Percentiles rank a stretch among this genome's conserved stretches.
Conservation (phyloP, 805 yeast species). For the Cyberlindnera japonica region DNA sequence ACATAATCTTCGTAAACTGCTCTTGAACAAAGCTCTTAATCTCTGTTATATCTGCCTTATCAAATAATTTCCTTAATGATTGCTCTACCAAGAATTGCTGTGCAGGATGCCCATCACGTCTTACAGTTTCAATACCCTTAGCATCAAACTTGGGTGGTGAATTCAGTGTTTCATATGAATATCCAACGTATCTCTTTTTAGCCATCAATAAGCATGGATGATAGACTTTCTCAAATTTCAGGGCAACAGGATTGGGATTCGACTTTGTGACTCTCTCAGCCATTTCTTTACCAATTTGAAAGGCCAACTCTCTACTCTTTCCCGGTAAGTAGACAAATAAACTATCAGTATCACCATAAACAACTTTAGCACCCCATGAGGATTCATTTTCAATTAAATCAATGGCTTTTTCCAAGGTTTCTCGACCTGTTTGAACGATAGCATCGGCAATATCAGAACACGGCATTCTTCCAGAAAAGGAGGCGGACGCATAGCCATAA, state of each 20-base stretch:
- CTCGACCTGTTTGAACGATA: slow-evolving; percentile 88
- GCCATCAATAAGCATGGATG: slow-evolving; percentile 79
- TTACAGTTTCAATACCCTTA: slow-evolving; percentile 91
- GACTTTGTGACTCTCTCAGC: slow-evolving; percentile 56
- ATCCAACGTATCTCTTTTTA: slow-evolving; percentile 91
- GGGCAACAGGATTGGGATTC: slow-evolving; percentile 76
- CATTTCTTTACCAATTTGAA: slow-evolving; percentile 66
- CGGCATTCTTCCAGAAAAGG: slow-evolving; percentile 97
- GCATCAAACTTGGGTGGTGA: slow-evolving; percentile 76
- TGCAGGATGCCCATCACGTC: slow-evolving; percentile 94
- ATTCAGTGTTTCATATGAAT: slow-evolving; percentile 57
- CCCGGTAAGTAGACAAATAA: slow-evolving; percentile 90
- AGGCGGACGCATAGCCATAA: slow-evolving; percentile 92
- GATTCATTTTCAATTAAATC: slow-evolving; percentile 55
- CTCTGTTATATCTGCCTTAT: slow-evolving; percentile 61
- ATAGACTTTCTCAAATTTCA: slow-evolving; percentile 91
- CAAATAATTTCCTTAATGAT: slow-evolving; percentile 64
- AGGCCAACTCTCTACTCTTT: slow-evolving; percentile 70
- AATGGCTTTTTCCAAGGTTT: slow-evolving; percentile 70
- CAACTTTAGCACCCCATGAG: slow-evolving; percentile 85
- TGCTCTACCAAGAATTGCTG: slow-evolving; percentile 79
- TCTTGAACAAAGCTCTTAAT: slow-evolving; percentile 62
- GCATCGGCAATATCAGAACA: slow-evolving; percentile 93
- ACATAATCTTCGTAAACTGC: slow-evolving; percentile 64
- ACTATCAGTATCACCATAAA: slow-evolving; percentile 96